Conservation (phyloP, 2,329 filamentous ascomycete genomes). For the Incumbomyces lentus region DNA sequence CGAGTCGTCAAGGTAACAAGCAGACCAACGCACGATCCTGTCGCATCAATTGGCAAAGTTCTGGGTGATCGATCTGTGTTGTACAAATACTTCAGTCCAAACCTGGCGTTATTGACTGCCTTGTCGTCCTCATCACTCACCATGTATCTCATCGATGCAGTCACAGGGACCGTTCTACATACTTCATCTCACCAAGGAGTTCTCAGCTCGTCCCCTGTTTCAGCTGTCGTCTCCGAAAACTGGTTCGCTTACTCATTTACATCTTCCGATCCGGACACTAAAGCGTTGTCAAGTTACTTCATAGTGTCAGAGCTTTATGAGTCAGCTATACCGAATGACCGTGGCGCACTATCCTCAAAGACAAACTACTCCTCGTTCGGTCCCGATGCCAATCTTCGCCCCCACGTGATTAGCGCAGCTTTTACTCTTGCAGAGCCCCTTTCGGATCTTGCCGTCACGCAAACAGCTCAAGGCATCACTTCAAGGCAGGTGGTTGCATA, state of each 20-base stretch:
- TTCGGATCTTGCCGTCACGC: conserved; percentile 67
- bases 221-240: conserved; percentile 79
- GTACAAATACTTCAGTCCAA: conserved; percentile 94
- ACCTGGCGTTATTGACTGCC: conserved; percentile 66
- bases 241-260: conserved; percentile 79
- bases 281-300: conserved; percentile 73
- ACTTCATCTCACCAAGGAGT: conserved; percentile 61
- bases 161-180: conserved; percentile 71
- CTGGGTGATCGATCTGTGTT: conserved; percentile 84
- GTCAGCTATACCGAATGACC: conserved; percentile 70
- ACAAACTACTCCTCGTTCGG: conserved; percentile 69
- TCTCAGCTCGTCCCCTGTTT: conserved; percentile 61
- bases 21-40: conserved; percentile 65
- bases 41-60: conserved; percentile 90
- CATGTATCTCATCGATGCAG: conserved; percentile 72
- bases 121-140: conserved; percentile 54
- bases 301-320: conserved; percentile 85
- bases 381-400: conserved; percentile 52
- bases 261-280: conserved; percentile 36
- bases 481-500: conserved; percentile 71
- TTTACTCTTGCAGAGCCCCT: conserved; percentile 75
- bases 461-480: conserved; percentile 86
- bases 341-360: conserved; percentile 57
- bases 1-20: conserved; percentile 58
- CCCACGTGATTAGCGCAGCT: conserved; percentile 67